phyloP scores from a whole-genome alignment of 805 yeast species.

The Saturnispora sanitii region DNA sequence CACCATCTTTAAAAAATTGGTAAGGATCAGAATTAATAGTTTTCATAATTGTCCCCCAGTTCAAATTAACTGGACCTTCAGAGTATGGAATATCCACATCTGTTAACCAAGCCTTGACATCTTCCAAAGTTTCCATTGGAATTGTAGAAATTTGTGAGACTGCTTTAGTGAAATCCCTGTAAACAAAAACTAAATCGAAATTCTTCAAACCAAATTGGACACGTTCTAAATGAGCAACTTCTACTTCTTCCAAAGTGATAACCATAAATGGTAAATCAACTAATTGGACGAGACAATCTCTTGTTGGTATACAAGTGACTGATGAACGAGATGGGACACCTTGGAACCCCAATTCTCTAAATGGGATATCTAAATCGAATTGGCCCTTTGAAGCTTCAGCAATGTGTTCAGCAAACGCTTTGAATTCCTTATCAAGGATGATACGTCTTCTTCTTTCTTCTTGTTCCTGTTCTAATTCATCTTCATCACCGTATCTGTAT shows the following conservation, averaged over 20 bases:
- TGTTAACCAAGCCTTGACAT: conserved; percentile 93
- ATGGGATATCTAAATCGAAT: conserved; percentile 85
- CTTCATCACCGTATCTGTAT: conserved; percentile 92
- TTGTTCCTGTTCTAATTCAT: conserved; percentile 96
- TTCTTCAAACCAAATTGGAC: conserved; percentile 95
- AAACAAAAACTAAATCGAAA: conserved; percentile 93
- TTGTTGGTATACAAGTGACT: conserved; percentile 90
- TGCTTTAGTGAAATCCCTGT: conserved; percentile 79
- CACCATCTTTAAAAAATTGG: conserved; percentile 89
- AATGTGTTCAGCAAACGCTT: conserved; percentile 78
- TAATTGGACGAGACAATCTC: conserved; percentile 91
- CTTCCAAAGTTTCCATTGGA: conserved; percentile 86
- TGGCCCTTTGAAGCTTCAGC: conserved; percentile 79
- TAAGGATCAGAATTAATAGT: conserved; percentile 87
- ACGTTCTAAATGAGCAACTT: conserved; percentile 91
- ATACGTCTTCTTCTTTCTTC: conserved; percentile 93
- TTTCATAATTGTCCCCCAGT: conserved; percentile 94
- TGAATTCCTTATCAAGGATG: conserved; percentile 84
- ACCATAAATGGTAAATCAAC: conserved; percentile 94
- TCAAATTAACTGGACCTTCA: conserved; percentile 91
- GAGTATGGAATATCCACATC: conserved; percentile 93
- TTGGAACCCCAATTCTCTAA: conserved; percentile 90
- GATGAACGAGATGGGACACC: conserved; percentile 97
- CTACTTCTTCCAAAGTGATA: conserved; percentile 83
- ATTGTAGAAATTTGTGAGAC: conserved; percentile 91